Conservation (phyloP, 139 green algal species). For the Marvania coccoides region DNA sequence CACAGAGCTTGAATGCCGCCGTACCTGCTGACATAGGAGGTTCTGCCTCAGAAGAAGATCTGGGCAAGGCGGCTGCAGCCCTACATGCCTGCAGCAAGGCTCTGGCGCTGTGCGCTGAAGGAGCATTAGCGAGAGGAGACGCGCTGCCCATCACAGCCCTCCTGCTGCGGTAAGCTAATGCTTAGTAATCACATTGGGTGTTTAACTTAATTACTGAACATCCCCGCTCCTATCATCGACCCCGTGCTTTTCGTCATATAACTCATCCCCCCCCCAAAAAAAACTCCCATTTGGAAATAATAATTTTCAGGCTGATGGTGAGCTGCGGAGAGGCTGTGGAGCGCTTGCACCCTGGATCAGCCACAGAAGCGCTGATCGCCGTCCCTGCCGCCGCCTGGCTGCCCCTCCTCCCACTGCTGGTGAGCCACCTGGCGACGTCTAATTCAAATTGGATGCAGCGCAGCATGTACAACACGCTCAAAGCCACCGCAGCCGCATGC, state of each 20-base stretch:
- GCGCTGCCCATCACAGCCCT: not conserved
- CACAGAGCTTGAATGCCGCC: not conserved
- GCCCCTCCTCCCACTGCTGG: slow-evolving; percentile 45
- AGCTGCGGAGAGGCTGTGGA: not conserved
- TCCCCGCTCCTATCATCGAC: not conserved
- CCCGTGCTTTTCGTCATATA: no score
- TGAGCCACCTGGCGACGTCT: slow-evolving; percentile 32
- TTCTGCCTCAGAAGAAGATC: not conserved
- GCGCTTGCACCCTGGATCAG: not conserved
- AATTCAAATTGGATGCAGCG: slow-evolving; percentile 11
- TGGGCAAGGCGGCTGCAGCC: not conserved
- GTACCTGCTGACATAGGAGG: not conserved
- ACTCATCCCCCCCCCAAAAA: no score
- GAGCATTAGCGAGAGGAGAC: not conserved
- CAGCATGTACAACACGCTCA: slow-evolving; percentile 33
- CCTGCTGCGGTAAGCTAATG: not conserved
- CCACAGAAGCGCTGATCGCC: not conserved
- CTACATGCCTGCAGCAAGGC: not conserved
- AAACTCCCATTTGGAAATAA: not conserved
- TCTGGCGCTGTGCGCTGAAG: not conserved
- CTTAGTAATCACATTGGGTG: not conserved
- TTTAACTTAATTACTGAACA: not conserved
- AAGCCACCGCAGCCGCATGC: slow-evolving; percentile 11
- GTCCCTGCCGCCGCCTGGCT: slow-evolving; percentile 36
- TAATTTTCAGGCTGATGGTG: not conserved